Evolutionary conservation across 1,139 yeast species (phyloP).

Genomic region (Trichomonascaceae sp.): DNA sequence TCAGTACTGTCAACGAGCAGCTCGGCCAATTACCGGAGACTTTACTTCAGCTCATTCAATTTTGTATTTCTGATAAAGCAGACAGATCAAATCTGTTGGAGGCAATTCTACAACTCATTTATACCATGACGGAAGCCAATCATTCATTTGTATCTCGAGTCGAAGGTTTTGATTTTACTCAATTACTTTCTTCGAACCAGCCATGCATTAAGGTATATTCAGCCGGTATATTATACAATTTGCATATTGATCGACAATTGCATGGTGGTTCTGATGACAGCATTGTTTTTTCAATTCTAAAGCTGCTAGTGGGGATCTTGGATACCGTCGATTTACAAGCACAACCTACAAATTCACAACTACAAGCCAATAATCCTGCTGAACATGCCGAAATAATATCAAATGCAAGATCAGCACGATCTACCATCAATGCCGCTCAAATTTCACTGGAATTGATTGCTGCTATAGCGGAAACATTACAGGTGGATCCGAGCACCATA

Average conservation of each 20-base stretch:
- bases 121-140: constrained; percentile 25
- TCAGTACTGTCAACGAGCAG: constrained; percentile 44
- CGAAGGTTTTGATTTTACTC: constrained; percentile 9
- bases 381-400: constrained; percentile 36
- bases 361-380: constrained; percentile 40
- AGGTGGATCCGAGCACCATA: constrained; percentile 26
- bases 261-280: constrained; percentile 8
- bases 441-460: constrained; percentile 68
- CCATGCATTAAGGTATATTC: constrained; percentile 1
- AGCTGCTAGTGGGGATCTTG: constrained; percentile 20
- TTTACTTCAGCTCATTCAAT: constrained; percentile 9
- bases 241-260: constrained; percentile 15
- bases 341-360: constrained; percentile 24
- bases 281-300: constrained; percentile 21
- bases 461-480: constrained; percentile 59
- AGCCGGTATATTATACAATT: constrained; percentile 17
- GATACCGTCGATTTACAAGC: constrained; percentile 40
- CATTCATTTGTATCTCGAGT: constrained; percentile 11
- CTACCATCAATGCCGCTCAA: constrained; percentile 56
- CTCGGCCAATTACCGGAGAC: constrained; percentile 26
- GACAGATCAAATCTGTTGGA: constrained; percentile 12
- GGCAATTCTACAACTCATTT: constrained; percentile 20
- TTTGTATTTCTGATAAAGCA: constrained; percentile 1
- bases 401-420: constrained; percentile 42
- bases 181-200: constrained; percentile 11